Conservation (phyloP, 257 asterid genomes). For the Vinca minor region DNA sequence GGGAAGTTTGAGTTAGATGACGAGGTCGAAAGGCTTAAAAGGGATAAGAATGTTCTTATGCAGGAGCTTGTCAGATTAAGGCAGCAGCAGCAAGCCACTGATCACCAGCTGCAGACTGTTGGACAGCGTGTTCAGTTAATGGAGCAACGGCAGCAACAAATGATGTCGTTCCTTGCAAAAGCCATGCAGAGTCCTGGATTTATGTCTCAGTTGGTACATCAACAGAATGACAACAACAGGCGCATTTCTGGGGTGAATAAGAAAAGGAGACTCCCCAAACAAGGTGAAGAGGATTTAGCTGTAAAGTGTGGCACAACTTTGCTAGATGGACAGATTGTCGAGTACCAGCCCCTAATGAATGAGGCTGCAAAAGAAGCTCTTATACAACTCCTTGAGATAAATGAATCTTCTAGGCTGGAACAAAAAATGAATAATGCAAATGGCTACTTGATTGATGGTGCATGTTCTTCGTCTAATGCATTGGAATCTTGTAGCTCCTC, state of each 20-base stretch:
- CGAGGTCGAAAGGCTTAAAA: slow-evolving; percentile 63
- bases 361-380: slow-evolving; percentile 70
- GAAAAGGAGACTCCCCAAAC: slow-evolving; percentile 66
- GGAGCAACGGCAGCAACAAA: slow-evolving; percentile 76
- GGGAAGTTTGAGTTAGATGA: slow-evolving; percentile 61
- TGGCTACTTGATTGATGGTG: slow-evolving; percentile 46
- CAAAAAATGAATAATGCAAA: slow-evolving; percentile 28
- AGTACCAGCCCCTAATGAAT: slow-evolving; percentile 65
- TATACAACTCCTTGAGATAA: slow-evolving; percentile 47
- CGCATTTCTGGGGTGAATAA: slow-evolving; percentile 52
- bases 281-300: slow-evolving; percentile 42
- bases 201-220: slow-evolving; percentile 63
- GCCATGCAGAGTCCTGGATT: slow-evolving; percentile 78
- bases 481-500: slow-evolving; percentile 39
- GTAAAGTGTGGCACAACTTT: slow-evolving; percentile 26
- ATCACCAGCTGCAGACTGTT: slow-evolving; percentile 56
- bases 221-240: slow-evolving; percentile 41
- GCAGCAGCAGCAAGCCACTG: slow-evolving; percentile 70
- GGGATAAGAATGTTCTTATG: slow-evolving; percentile 72
- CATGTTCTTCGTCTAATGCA: slow-evolving; percentile 26
- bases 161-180: slow-evolving; percentile 85
- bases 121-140: slow-evolving; percentile 64
- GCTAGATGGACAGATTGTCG: slow-evolving; percentile 53
- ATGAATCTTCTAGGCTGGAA: slow-evolving; percentile 41
- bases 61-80: slow-evolving; percentile 77